Evolutionary conservation across 768 basidiomycete genomes (phyloP).

Genomic region (Tricholoma furcatifolium): DNA sequence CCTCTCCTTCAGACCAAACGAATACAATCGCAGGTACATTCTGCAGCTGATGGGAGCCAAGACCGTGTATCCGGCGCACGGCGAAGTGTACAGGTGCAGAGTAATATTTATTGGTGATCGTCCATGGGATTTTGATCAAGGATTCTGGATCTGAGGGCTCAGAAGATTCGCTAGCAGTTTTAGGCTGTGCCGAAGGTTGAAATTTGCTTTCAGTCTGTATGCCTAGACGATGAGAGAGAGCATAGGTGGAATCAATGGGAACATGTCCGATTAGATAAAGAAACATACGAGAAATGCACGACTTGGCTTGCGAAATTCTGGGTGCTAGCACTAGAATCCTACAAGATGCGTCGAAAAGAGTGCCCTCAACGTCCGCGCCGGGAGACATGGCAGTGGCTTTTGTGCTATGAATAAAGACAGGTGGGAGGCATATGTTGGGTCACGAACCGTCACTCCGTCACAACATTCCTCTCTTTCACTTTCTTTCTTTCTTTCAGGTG

Average conservation of each 20-base stretch:
- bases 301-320: slow-evolving; percentile 20
- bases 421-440: no score
- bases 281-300: slow-evolving; percentile 22
- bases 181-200: not conserved
- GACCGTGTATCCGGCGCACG: slow-evolving; percentile 43
- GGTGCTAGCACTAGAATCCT: slow-evolving; percentile 33
- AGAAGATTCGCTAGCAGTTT: slow-evolving; percentile 4
- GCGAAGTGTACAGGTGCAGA: slow-evolving; percentile 73
- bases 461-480: no score
- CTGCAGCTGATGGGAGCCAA: slow-evolving; percentile 38
- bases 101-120: slow-evolving; percentile 80
- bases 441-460: no score
- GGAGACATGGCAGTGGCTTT: slow-evolving; percentile 1
- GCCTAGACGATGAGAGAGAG: slow-evolving; percentile 3
- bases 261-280: not conserved
- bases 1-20: slow-evolving; percentile 69
- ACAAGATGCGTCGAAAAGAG: slow-evolving; percentile 20
- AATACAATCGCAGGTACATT: slow-evolving; percentile 71
- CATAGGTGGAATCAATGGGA: not conserved
- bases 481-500: no score
- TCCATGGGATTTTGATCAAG: slow-evolving; percentile 58
- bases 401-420: not conserved
- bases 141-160: slow-evolving; percentile 18
- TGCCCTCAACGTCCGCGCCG: slow-evolving; percentile 1
- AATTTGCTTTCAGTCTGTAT: slow-evolving; percentile 5